A percentile compares a stretch with the other conserved stretches of the same genome.
Evolutionary conservation across 805 yeast genomes (phyloP).

Genomic region (Kodamaea laetipori): DNA sequence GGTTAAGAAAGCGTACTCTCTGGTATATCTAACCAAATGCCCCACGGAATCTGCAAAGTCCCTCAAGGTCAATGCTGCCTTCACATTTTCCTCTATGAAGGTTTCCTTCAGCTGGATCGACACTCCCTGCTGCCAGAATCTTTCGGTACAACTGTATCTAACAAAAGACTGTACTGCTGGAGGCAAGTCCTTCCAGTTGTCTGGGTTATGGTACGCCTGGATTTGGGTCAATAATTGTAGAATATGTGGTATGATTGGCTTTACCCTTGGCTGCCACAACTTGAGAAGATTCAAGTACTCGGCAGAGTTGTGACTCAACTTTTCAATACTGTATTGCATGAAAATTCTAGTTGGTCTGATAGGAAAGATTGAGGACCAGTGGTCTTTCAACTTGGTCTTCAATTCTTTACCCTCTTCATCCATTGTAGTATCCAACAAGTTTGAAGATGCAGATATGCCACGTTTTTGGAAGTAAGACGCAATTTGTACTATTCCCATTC

Average conservation of each 20-base stretch:
- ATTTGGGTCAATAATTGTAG: conserved; percentile 85
- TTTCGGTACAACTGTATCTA: conserved; percentile 82
- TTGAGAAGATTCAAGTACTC: conserved; percentile 70
- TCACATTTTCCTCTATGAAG: conserved; percentile 89
- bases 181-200: conserved; percentile 86
- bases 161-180: conserved; percentile 90
- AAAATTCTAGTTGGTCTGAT: conserved; percentile 93
- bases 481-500: conserved; percentile 91
- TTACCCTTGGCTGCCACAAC: conserved; percentile 91
- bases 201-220: conserved; percentile 92
- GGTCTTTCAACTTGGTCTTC: conserved; percentile 77
- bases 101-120: conserved; percentile 92
- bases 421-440: conserved; percentile 76
- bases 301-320: conserved; percentile 73
- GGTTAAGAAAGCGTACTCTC: conserved; percentile 92
- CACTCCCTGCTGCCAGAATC: conserved; percentile 99
- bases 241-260: conserved; percentile 89
- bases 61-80: conserved; percentile 88
- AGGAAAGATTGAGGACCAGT: conserved; percentile 94
- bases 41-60: conserved; percentile 99
- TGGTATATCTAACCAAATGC: conserved; percentile 89
- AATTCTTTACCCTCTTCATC: conserved; percentile 83
- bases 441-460: conserved; percentile 74
- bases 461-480: conserved; percentile 86
- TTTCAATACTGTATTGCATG: conserved; percentile 93